Conservation (phyloP, 208 protist species). For the Ichthyophonus hoferi region DNA sequence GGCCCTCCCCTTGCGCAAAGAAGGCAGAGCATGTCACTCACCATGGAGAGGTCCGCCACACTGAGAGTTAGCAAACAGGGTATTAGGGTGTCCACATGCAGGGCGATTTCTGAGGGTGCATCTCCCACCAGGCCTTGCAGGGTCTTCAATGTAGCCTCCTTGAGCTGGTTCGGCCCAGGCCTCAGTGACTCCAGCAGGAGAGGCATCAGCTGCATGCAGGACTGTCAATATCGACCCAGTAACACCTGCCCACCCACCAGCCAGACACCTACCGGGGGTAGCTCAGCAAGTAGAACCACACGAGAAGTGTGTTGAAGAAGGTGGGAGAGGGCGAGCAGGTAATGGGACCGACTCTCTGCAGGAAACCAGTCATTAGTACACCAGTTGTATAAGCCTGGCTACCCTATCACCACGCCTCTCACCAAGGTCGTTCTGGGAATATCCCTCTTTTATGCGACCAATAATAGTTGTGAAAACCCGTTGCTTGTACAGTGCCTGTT, state of each 20-base stretch:
- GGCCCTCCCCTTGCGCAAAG: background rate
- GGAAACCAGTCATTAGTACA: too few species aligned
- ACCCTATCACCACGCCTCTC: too few species aligned
- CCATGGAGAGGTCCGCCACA: background rate
- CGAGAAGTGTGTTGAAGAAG: conserved; percentile 27
- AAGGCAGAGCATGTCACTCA: background rate
- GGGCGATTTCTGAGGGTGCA: background rate
- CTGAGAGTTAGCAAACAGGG: background rate
- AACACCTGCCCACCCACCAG: conserved; percentile 4
- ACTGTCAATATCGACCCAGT: background rate
- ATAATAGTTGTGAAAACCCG: background rate
- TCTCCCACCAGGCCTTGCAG: background rate
- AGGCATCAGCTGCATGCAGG: background rate
- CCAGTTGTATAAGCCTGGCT: too few species aligned
- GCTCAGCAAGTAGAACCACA: conserved; percentile 12
- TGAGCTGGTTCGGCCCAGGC: background rate
- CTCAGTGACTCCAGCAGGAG: background rate
- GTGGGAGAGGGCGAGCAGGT: conserved; percentile 25
- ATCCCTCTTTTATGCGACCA: background rate
- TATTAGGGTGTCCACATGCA: conserved; percentile 1
- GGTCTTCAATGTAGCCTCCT: conserved; percentile 7
- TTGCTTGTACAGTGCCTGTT: conserved; percentile 12
- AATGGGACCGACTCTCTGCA: background rate
- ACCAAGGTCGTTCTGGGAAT: background rate
- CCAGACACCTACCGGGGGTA: conserved; percentile 13